Conservation (phyloP, 208 protist species). For the Wallacemonas sp. region DNA sequence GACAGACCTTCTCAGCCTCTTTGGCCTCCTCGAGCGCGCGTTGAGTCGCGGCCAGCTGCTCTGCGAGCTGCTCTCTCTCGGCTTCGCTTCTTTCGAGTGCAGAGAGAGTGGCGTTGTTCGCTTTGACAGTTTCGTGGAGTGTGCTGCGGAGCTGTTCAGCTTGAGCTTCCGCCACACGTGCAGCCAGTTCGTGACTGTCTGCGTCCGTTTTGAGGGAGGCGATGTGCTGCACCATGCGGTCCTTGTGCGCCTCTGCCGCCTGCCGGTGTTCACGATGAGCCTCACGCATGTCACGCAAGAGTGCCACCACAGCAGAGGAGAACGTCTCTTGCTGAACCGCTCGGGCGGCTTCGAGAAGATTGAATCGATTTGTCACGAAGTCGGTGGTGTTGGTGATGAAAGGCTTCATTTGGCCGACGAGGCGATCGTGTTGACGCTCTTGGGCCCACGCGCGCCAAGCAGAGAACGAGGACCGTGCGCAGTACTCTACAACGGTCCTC, state of each 20-base stretch:
- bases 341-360: neutral
- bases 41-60: too few relatives aligned
- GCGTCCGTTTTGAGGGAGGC: neutral
- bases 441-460: constrained; percentile 32
- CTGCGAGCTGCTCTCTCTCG: too few relatives aligned
- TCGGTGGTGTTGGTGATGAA: neutral
- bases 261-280: neutral
- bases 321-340: neutral
- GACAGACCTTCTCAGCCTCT: too few relatives aligned
- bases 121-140: neutral
- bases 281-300: neutral
- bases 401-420: neutral
- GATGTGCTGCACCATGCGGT: neutral
- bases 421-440: constrained; percentile 15
- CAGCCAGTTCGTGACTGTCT: neutral
- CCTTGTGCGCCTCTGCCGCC: neutral
- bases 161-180: neutral
- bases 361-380: neutral
- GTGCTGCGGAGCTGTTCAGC: neutral
- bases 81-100: too few relatives aligned
- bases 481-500: constrained; percentile 46
- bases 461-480: constrained; percentile 32
- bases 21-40: too few relatives aligned
- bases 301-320: neutral
- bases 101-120: too few relatives aligned